These are phyloP conservation scores for Malassezia cuniculi DNA, from an alignment of 1,284 basidiomycete genomes.

Conservation along the genomic window DNA sequence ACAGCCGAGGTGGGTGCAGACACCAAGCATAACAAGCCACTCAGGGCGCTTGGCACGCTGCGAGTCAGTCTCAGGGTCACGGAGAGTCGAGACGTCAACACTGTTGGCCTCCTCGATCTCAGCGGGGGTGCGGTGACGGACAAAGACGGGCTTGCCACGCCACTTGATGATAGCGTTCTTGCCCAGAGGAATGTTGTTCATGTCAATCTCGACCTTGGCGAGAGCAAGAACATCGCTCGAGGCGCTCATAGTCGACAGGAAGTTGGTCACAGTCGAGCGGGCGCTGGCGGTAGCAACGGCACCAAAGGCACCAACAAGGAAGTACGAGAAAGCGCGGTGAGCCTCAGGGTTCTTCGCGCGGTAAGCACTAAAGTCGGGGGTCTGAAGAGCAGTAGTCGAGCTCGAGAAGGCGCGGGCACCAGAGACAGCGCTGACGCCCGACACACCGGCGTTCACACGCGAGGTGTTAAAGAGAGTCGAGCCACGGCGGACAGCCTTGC, in stretches of 20 bases:
- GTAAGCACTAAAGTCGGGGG: conserved; percentile 75
- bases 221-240: conserved; percentile 95
- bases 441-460: conserved; percentile 49
- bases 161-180: conserved; percentile 56
- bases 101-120: conserved; percentile 89
- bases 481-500: conserved; percentile 51
- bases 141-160: conserved; percentile 99
- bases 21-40: conserved; percentile 57
- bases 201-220: conserved; percentile 93
- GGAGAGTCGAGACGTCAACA: conserved; percentile 69
- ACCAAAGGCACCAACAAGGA: conserved; percentile 93
- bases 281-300: conserved; percentile 84
- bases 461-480: conserved; percentile 57
- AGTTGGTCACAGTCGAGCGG: conserved; percentile 85
- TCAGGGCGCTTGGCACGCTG: conserved; percentile 83
- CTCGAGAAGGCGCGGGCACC: conserved; percentile 35
- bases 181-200: conserved; percentile 83
- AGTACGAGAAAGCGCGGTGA: conserved; percentile 82
- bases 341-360: conserved; percentile 56
- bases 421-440: conserved; percentile 1
- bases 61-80: conserved; percentile 86
- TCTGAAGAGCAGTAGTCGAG: conserved; percentile 27
- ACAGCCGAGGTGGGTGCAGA: conserved; percentile 97
- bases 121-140: conserved; percentile 80
- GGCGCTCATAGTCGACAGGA: conserved; percentile 88